Percentiles rank a stretch among this genome's conserved stretches.
Evolutionary conservation across 1,139 yeast genomes (phyloP).

Genomic region (Geotrichum klebahnii): DNA sequence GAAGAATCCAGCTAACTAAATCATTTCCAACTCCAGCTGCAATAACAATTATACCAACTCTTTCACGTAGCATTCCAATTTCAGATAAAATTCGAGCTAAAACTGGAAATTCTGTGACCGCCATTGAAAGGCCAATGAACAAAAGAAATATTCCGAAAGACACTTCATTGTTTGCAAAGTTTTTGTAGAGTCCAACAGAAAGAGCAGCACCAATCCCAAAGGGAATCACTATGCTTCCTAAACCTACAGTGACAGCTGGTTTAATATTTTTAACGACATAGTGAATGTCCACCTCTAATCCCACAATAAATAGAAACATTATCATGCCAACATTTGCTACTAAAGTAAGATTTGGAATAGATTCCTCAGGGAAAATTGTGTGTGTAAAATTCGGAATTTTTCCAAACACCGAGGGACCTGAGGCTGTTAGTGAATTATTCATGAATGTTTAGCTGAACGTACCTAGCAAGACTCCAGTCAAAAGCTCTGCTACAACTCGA

Average conservation of each 20-base stretch:
- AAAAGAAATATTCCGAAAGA: constrained; percentile 68
- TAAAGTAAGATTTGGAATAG: constrained; percentile 59
- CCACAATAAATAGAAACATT: constrained; percentile 66
- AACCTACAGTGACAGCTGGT: constrained; percentile 63
- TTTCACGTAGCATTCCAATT: constrained; percentile 59
- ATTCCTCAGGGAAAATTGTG: constrained; percentile 57
- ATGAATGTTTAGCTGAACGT: constrained; percentile 40
- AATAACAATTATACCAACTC: constrained; percentile 70
- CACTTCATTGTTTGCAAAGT: constrained; percentile 45
- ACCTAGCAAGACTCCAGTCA: constrained; percentile 69
- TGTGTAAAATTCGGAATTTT: constrained; percentile 60
- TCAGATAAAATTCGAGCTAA: constrained; percentile 72
- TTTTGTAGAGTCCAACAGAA: constrained; percentile 59
- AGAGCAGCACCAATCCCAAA: constrained; percentile 72
- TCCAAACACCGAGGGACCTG: constrained; percentile 52
- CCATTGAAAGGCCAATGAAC: constrained; percentile 72
- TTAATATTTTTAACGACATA: constrained; percentile 56
- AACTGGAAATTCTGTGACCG: constrained; percentile 80
- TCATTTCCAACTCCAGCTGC: constrained; percentile 81
- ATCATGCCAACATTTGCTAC: constrained; percentile 71
- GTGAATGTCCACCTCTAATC: constrained; percentile 66
- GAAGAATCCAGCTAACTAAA: constrained; percentile 70
- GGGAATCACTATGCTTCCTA: constrained; percentile 67
- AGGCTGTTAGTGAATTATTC: too few relatives aligned
- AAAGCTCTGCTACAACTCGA: constrained; percentile 70